A percentile compares a stretch with the other conserved stretches of the same genome.
These are phyloP conservation scores for Pistacia vera DNA, from an alignment of 345 rosid genomes.

Conservation along the genomic window DNA sequence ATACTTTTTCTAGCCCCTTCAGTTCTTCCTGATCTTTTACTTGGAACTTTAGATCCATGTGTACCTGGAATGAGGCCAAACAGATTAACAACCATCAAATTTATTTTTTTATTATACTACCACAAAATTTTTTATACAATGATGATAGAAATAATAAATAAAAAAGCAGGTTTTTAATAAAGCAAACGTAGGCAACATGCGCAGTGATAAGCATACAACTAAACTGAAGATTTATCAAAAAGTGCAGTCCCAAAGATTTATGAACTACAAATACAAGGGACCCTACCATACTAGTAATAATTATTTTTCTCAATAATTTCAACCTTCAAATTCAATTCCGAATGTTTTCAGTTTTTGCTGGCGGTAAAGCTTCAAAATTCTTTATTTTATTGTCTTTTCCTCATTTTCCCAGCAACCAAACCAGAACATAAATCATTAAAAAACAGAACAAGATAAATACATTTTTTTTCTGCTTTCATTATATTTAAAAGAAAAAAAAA, in stretches of 20 bases:
- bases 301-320: not conserved
- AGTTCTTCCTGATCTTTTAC: slow-evolving; percentile 51
- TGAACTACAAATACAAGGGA: no score
- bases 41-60: slow-evolving; percentile 51
- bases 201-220: slow-evolving; percentile 5
- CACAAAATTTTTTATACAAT: not conserved
- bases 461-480: no score
- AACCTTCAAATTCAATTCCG: not conserved
- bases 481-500: not conserved
- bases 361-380: not conserved
- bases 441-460: no score
- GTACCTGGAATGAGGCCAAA: slow-evolving; percentile 37
- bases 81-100: not conserved
- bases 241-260: not conserved
- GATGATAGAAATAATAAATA: not conserved
- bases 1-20: slow-evolving; percentile 91
- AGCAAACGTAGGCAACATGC: not conserved
- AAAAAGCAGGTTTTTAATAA: no score
- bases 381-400: not conserved
- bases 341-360: not conserved
- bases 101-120: not conserved
- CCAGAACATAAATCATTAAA: not conserved
- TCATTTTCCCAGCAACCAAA: slow-evolving; percentile 7
- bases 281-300: not conserved
- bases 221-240: not conserved